Evolutionary conservation across 2,329 filamentous ascomycete genomes (phyloP).

Genomic region (Harringtonia aguacate): DNA sequence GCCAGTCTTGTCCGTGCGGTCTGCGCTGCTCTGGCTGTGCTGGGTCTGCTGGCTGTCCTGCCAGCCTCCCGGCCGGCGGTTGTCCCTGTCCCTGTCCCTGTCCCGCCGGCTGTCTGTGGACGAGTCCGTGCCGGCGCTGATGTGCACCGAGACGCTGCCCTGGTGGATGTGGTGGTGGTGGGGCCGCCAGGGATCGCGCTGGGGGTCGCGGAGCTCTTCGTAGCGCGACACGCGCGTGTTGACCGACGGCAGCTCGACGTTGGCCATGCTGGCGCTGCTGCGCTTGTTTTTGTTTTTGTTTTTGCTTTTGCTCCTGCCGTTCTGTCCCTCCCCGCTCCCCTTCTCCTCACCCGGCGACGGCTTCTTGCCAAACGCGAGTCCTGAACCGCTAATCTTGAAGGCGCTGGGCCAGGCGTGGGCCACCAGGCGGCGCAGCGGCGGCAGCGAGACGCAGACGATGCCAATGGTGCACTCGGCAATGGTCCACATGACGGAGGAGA

Average conservation of each 20-base stretch:
- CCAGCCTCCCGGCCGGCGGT: not conserved
- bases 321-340: no score
- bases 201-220: not conserved
- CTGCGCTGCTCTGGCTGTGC: no score
- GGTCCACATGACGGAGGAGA: constrained; percentile 19
- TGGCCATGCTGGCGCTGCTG: no score
- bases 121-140: constrained; percentile 1
- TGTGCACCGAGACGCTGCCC: not conserved
- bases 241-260: no score
- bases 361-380: not conserved
- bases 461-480: constrained; percentile 21
- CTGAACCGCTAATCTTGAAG: not conserved
- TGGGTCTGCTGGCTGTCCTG: no score
- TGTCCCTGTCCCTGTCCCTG: not conserved
- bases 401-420: constrained; percentile 7
- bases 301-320: no score
- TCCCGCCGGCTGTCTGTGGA: no score
- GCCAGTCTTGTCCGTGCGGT: no score
- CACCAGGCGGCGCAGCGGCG: constrained; percentile 16
- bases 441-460: constrained; percentile 23
- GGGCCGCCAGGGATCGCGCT: not conserved
- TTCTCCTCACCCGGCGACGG: not conserved
- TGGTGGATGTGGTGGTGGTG: not conserved
- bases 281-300: no score
- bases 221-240: no score